Percentiles rank a stretch among this genome's conserved stretches.
Conservation (phyloP, 768 basidiomycete genomes). For the Cyclocybe aegerita region DNA sequence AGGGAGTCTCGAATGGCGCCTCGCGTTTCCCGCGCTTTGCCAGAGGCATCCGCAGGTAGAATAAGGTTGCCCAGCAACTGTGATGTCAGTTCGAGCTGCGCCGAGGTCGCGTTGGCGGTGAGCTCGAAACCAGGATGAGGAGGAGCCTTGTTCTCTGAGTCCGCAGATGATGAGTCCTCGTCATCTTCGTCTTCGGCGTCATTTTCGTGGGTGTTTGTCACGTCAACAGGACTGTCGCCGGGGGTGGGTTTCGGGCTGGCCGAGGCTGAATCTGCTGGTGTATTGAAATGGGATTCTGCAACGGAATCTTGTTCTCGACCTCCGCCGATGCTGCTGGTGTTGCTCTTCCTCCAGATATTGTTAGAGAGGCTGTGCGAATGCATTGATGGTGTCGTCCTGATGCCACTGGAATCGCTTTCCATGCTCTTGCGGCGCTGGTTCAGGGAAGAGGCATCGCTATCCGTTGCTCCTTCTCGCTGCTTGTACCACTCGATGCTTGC, state of each 20-base stretch:
- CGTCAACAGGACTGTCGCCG: slow-evolving; percentile 1
- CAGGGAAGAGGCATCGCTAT: slow-evolving; percentile 15
- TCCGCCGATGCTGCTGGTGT: slow-evolving; percentile 3
- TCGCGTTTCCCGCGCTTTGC: slow-evolving; percentile 30
- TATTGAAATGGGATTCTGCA: slow-evolving; percentile 1
- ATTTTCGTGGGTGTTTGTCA: slow-evolving; percentile 1
- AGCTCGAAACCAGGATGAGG: slow-evolving; percentile 65
- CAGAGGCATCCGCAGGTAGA: slow-evolving; percentile 26
- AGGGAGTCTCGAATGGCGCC: slow-evolving; percentile 64
- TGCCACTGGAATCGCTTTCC: slow-evolving; percentile 42
- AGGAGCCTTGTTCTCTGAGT: slow-evolving; percentile 37
- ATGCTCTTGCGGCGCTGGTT: slow-evolving; percentile 14
- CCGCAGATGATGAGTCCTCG: slow-evolving; percentile 40
- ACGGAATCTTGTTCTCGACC: slow-evolving; percentile 11
- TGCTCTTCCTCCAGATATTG: slow-evolving; percentile 14
- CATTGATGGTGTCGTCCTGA: slow-evolving; percentile 22
- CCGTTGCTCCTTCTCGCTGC: slow-evolving; percentile 21
- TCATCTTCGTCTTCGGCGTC: slow-evolving; percentile 38
- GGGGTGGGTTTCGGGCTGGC: slow-evolving; percentile 15
- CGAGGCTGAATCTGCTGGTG: slow-evolving; percentile 19
- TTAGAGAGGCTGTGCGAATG: slow-evolving; percentile 20
- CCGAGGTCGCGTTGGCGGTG: slow-evolving; percentile 64
- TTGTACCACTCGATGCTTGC: slow-evolving; percentile 74
- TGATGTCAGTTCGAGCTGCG: slow-evolving; percentile 77
- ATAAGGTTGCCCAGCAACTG: slow-evolving; percentile 60